Percentiles rank a stretch among this genome's conserved stretches.
Conservation (phyloP, 768 basidiomycete genomes). For the Trametes maxima region DNA sequence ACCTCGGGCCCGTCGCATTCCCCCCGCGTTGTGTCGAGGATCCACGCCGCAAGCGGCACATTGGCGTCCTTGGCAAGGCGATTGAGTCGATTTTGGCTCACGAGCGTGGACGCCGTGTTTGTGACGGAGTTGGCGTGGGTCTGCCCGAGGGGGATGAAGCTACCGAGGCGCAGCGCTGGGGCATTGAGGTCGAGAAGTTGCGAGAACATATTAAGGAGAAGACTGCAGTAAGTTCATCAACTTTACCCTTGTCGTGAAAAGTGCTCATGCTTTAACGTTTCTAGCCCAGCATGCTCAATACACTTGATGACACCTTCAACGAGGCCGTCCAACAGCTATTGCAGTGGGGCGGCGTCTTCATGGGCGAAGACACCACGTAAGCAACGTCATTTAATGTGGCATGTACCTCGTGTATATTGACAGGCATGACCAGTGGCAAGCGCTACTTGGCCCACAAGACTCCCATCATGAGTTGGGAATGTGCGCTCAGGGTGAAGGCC, state of each 20-base stretch:
- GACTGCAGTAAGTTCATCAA: slow-evolving; percentile 36
- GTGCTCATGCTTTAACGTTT: background rate
- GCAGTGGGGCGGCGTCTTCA: slow-evolving; percentile 71
- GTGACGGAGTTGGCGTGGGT: slow-evolving; percentile 49
- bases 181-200: slow-evolving; percentile 60
- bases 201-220: slow-evolving; percentile 59
- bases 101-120: slow-evolving; percentile 66
- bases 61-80: slow-evolving; percentile 73
- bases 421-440: slow-evolving; percentile 49
- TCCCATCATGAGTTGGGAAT: slow-evolving; percentile 66
- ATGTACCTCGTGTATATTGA: slow-evolving; percentile 2
- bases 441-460: slow-evolving; percentile 78
- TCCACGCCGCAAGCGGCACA: slow-evolving; percentile 69
- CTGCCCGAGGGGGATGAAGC: slow-evolving; percentile 48
- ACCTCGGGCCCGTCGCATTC: slow-evolving; percentile 74
- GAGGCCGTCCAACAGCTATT: slow-evolving; percentile 78
- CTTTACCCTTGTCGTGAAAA: background rate
- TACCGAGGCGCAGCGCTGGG: slow-evolving; percentile 79
- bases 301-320: slow-evolving; percentile 74
- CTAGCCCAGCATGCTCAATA: slow-evolving; percentile 55
- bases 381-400: slow-evolving; percentile 32
- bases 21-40: slow-evolving; percentile 79
- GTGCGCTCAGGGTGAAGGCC: slow-evolving; percentile 64
- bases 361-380: slow-evolving; percentile 65
- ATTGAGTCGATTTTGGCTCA: slow-evolving; percentile 65